These are phyloP conservation scores for Torulaspora quercuum DNA, from an alignment of 805 yeast species.

Conservation along the genomic window DNA sequence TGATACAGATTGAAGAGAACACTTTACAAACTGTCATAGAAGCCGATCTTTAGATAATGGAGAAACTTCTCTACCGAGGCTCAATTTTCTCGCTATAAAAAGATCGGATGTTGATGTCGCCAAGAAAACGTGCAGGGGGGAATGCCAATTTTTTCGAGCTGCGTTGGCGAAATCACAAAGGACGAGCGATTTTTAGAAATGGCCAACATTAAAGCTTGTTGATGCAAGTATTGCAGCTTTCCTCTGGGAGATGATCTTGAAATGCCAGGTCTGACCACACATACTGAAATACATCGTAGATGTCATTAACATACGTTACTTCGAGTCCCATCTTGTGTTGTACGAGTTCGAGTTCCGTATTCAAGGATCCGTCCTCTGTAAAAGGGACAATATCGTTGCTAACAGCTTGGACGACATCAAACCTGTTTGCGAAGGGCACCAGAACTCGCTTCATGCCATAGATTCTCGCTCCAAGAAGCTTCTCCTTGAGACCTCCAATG, in stretches of 20 bases:
- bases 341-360: constrained; percentile 29
- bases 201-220: constrained; percentile 5
- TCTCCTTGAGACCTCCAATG: constrained; percentile 79
- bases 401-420: constrained; percentile 62
- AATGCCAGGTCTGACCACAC: constrained; percentile 53
- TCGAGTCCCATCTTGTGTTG: constrained; percentile 54
- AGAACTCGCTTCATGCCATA: constrained; percentile 61
- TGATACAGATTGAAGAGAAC: too few relatives aligned
- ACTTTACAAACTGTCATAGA: too few relatives aligned
- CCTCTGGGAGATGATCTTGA: background rate
- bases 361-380: constrained; percentile 6
- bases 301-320: constrained; percentile 65
- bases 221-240: constrained; percentile 4
- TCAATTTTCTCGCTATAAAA: too few relatives aligned
- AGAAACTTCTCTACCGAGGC: too few relatives aligned
- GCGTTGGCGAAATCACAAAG: too few relatives aligned
- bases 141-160: too few relatives aligned
- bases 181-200: too few relatives aligned
- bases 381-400: constrained; percentile 36
- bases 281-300: constrained; percentile 66
- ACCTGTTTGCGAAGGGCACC: constrained; percentile 66
- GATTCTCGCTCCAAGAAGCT: constrained; percentile 73
- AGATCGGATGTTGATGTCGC: too few relatives aligned
- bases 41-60: too few relatives aligned
- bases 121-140: too few relatives aligned